These are phyloP conservation scores for Tetrapisispora namnaoensis DNA, from an alignment of 805 yeast species.

Conservation along the genomic window DNA sequence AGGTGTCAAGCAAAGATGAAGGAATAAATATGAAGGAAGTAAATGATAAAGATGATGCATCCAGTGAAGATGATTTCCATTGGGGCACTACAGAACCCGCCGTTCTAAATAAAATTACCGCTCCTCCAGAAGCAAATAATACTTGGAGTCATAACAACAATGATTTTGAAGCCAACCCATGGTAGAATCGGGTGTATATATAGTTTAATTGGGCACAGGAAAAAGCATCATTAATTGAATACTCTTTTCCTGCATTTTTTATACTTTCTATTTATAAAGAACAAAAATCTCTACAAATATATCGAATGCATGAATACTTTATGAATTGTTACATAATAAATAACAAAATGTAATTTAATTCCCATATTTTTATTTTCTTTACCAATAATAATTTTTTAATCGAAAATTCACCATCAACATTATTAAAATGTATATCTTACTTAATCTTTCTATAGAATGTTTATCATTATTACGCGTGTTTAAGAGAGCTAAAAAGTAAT, in stretches of 20 bases:
- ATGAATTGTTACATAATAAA: neutral
- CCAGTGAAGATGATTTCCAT: slow-evolving; percentile 43
- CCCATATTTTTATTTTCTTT: too few relatives aligned
- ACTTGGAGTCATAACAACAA: slow-evolving; percentile 35
- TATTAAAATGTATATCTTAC: too few relatives aligned
- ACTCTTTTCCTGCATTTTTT: too few relatives aligned
- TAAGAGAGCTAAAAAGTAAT: too few relatives aligned
- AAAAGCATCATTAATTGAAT: neutral
- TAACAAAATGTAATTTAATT: too few relatives aligned
- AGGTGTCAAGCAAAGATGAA: slow-evolving; percentile 1
- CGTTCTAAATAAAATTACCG: neutral
- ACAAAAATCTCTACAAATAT: too few relatives aligned
- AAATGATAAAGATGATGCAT: slow-evolving; percentile 36
- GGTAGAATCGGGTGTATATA: slow-evolving; percentile 31
- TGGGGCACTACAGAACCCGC: slow-evolving; percentile 26
- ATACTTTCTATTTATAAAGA: too few relatives aligned
- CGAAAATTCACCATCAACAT: too few relatives aligned
- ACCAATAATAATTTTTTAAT: too few relatives aligned
- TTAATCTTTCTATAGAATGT: neutral
- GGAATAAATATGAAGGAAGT: slow-evolving; percentile 1
- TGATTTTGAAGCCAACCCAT: slow-evolving; percentile 56
- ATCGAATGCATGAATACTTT: neutral
- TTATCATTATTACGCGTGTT: neutral
- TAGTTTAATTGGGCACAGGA: neutral
- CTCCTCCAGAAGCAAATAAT: slow-evolving; percentile 33